Conservation (phyloP, 768 basidiomycete species). For the Chalciporus pseudorubinellus region DNA sequence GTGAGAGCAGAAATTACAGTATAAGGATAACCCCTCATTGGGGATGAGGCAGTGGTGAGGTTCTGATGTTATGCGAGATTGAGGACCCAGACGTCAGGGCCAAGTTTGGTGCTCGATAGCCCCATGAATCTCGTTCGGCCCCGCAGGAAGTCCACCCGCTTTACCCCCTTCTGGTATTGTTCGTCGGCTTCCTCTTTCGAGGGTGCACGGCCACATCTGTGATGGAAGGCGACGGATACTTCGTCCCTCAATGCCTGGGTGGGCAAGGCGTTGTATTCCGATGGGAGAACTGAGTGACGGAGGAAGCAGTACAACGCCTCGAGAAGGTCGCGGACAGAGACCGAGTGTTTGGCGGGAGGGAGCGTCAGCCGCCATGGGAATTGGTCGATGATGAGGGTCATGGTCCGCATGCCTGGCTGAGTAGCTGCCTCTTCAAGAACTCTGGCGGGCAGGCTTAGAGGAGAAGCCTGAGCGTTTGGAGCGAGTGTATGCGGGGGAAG, state of each 20-base stretch:
- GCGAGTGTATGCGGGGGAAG: slow-evolving; percentile 19
- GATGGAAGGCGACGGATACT: slow-evolving; percentile 43
- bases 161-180: slow-evolving; percentile 49
- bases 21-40: slow-evolving; percentile 24
- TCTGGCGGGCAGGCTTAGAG: slow-evolving; percentile 18
- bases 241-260: slow-evolving; percentile 31
- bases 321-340: slow-evolving; percentile 51
- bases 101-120: slow-evolving; percentile 36
- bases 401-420: slow-evolving; percentile 25
- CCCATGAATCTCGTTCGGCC: slow-evolving; percentile 46
- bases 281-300: slow-evolving; percentile 36
- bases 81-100: slow-evolving; percentile 37
- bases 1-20: slow-evolving; percentile 11
- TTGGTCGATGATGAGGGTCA: slow-evolving; percentile 30
- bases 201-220: slow-evolving; percentile 36
- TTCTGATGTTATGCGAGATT: slow-evolving; percentile 25
- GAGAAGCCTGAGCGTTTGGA: slow-evolving; percentile 27
- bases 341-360: slow-evolving; percentile 21
- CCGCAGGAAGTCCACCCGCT: slow-evolving; percentile 54
- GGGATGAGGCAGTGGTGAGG: neutral
- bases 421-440: slow-evolving; percentile 32
- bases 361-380: slow-evolving; percentile 38
- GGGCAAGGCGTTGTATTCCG: slow-evolving; percentile 41
- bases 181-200: slow-evolving; percentile 31
- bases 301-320: slow-evolving; percentile 43